Evolutionary conservation across 2,329 filamentous ascomycete species (phyloP), one percentile per base, ranked within the genome.

Genomic region (Macrophomina phaseolina): DNA sequence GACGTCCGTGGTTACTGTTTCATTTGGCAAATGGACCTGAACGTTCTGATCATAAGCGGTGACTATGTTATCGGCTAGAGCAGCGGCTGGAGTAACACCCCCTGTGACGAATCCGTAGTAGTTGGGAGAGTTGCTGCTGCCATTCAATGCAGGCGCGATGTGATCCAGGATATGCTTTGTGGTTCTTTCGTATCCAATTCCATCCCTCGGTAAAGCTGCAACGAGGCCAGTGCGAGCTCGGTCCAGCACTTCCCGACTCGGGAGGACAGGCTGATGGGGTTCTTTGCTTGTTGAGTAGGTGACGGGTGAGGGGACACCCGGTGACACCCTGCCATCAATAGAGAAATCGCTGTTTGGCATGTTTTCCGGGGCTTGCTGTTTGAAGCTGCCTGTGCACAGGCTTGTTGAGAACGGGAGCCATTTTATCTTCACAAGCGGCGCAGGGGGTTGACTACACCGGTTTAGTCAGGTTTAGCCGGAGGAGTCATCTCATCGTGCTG

Each of bases 51-150:
- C 94, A 68, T 90, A 86, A 8, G 87, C 85, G 5, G 89, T 89
- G 68, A 94, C 93, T n/a, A 97, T 80, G 70, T 93, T 91, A 76
- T 97, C 94, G 1, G 93, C 94, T 64, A 92, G 86, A 71, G 90
- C 85, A 38, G 93, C 93, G 30, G 93, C 88, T 5, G 93, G 92
- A 0, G 94, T 91, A 7, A 85, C 83, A 14, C 92, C 91, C 52
- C 94, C 94, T 0, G 90, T 97, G 5, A 97, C 91, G 76, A 97
- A 97, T 67, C 93, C 94, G 77, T 92, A 96, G 82, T 96, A 97
- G 66, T 75, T 74, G 28, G 76, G 71, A 9, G 78, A 79, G 36
- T 74, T 84, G 70, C 87, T 89, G 73, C 88, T 86, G 16, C 83
- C 85, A 71, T 90, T 93, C 67, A 95, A 84, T 1, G 85, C 90